Percentiles rank a stretch among this genome's conserved stretches.
phyloP scores from a whole-genome alignment of 768 basidiomycete genomes.

The Lepiota brunneoincarnata region DNA sequence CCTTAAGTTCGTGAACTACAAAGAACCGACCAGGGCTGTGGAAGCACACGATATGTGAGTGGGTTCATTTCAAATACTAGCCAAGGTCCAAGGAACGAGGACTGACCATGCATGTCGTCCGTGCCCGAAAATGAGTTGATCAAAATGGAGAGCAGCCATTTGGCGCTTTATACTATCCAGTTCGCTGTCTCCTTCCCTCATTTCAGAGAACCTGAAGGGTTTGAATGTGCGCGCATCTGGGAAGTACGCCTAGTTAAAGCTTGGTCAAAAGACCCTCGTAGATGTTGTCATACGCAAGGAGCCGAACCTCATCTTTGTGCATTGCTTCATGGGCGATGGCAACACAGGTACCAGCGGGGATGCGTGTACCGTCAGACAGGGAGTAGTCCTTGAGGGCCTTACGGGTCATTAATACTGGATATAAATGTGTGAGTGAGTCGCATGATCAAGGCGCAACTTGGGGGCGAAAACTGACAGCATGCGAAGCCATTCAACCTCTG shows the following conservation, averaged over 20 bases:
- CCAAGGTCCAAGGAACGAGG: neutral
- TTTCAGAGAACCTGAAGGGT: too few species aligned
- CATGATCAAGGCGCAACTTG: too few species aligned
- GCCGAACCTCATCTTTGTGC: too few species aligned
- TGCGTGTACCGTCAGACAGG: constrained; percentile 38
- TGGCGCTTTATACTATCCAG: constrained; percentile 19
- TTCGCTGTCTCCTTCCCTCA: constrained; percentile 17
- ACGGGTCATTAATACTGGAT: constrained; percentile 28
- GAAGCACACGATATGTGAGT: constrained; percentile 25
- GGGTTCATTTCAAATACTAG: neutral
- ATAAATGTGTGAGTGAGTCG: too few species aligned
- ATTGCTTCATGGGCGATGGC: constrained; percentile 23
- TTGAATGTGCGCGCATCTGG: constrained; percentile 31
- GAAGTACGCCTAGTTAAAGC: constrained; percentile 1
- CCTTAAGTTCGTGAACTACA: constrained; percentile 34
- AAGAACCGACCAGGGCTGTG: too few species aligned
- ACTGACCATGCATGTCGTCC: too few species aligned
- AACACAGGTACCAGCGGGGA: constrained; percentile 18
- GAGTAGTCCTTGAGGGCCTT: constrained; percentile 34
- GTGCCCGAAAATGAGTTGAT: constrained; percentile 29
- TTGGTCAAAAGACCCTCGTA: constrained; percentile 20
- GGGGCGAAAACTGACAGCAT: too few species aligned
- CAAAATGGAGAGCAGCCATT: constrained; percentile 22
- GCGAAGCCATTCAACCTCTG: too few species aligned
- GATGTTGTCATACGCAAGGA: too few species aligned